These are phyloP conservation scores for Boletus rubropictus DNA, from an alignment of 768 basidiomycete species.

Conservation along the genomic window DNA sequence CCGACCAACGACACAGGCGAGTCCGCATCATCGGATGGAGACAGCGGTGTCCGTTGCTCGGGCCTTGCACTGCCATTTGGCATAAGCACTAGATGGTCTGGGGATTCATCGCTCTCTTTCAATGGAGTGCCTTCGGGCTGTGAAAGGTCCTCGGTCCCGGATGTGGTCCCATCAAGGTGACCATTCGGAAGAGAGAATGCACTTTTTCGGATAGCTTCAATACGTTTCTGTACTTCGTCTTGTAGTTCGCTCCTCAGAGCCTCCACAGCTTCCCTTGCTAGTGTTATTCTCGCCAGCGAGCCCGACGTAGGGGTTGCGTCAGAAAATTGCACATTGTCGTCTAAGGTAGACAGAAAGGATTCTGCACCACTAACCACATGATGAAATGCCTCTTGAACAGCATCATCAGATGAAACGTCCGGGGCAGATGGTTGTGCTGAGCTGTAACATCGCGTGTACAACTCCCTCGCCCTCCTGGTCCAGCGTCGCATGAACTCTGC, in stretches of 20 bases:
- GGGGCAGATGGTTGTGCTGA: not conserved
- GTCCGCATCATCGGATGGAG: not conserved
- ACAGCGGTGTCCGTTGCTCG: not conserved
- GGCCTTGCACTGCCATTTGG: not conserved
- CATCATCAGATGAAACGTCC: conserved; percentile 9
- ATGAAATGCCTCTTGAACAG: conserved; percentile 26
- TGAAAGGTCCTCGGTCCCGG: not conserved
- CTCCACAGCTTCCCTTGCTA: conserved; percentile 45
- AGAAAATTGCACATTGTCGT: conserved; percentile 27
- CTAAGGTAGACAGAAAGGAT: conserved; percentile 30
- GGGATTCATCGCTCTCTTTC: not conserved
- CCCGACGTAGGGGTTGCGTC: conserved; percentile 32
- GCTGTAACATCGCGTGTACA: conserved; percentile 25
- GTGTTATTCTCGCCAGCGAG: conserved; percentile 46
- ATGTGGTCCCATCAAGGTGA: not conserved
- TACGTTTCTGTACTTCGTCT: conserved; percentile 45
- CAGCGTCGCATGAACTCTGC: conserved; percentile 52
- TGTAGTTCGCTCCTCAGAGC: conserved; percentile 55
- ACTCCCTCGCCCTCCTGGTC: conserved; percentile 48
- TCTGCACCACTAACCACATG: conserved; percentile 33
- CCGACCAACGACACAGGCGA: conserved; percentile 1
- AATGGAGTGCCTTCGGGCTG: not conserved
- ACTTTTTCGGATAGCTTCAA: conserved; percentile 27
- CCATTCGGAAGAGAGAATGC: not conserved
- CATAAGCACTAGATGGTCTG: not conserved